Conservation (phyloP, 768 basidiomycete species). For the Leccinum boreale region DNA sequence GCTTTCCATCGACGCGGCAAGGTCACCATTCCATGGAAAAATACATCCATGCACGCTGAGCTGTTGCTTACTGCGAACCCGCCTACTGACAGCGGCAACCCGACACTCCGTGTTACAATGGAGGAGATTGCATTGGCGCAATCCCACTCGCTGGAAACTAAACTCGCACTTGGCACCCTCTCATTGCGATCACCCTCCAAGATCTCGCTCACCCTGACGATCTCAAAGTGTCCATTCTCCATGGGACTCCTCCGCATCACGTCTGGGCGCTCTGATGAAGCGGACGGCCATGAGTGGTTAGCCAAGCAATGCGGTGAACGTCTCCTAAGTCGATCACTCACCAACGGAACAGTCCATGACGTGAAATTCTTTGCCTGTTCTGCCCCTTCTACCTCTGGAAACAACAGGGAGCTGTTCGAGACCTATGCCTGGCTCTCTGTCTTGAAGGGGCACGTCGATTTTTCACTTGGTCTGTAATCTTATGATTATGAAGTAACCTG, state of each 20-base stretch:
- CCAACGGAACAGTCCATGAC: constrained; percentile 18
- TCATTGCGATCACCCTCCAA: neutral
- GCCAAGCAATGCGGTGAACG: constrained; percentile 7
- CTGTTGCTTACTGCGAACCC: constrained; percentile 2
- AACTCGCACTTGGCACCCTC: neutral
- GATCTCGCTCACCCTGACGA: constrained; percentile 10
- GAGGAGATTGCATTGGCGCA: neutral
- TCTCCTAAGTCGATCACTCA: constrained; percentile 13
- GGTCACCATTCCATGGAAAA: constrained; percentile 5
- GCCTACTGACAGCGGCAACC: neutral
- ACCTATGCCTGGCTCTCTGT: constrained; percentile 18
- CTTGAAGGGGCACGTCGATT: constrained; percentile 6
- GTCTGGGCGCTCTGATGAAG: neutral
- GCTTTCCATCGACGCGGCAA: constrained; percentile 9
- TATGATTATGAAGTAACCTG: neutral
- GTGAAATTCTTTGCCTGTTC: constrained; percentile 16
- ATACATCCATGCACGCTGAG: constrained; percentile 13
- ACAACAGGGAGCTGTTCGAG: neutral
- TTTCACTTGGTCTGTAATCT: constrained; percentile 6
- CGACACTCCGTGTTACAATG: constrained; percentile 1
- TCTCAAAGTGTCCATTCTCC: constrained; percentile 15
- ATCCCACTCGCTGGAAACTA: neutral
- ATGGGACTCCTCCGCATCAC: constrained; percentile 12
- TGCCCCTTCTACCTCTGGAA: neutral
- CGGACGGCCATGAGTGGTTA: neutral